Percentiles rank a stretch among this genome's conserved stretches.
Conservation (phyloP, 768 basidiomycete genomes). For the Leccinum pellstonianum region DNA sequence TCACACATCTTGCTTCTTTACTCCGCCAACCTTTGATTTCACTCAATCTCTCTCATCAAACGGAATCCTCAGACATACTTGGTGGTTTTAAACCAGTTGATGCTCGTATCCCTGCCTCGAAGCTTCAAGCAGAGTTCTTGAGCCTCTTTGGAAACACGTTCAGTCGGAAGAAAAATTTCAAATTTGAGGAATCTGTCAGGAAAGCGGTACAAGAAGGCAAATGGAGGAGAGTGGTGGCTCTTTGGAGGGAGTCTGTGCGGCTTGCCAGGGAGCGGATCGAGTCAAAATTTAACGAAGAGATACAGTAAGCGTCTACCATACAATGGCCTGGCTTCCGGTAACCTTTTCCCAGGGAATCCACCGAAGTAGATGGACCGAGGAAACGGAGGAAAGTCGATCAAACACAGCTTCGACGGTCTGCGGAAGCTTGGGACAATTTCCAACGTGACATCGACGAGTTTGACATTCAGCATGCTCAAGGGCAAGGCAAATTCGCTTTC, state of each 20-base stretch:
- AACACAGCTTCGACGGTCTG: constrained; percentile 42
- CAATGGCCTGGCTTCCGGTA: background rate
- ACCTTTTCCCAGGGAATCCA: constrained; percentile 15
- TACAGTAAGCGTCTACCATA: constrained; percentile 19
- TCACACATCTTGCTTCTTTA: constrained; percentile 83
- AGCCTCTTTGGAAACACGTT: constrained; percentile 84
- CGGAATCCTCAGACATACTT: constrained; percentile 89
- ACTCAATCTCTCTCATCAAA: constrained; percentile 94
- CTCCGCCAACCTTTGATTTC: constrained; percentile 77
- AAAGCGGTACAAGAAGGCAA: constrained; percentile 79
- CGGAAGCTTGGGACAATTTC: constrained; percentile 65
- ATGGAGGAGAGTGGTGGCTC: constrained; percentile 79
- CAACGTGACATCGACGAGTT: constrained; percentile 72
- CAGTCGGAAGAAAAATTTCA: constrained; percentile 85
- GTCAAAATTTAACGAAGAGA: constrained; percentile 32
- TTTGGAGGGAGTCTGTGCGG: constrained; percentile 79
- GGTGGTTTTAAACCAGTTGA: constrained; percentile 98
- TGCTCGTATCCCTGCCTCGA: constrained; percentile 70
- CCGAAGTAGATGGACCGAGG: constrained; percentile 49
- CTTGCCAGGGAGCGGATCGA: constrained; percentile 66
- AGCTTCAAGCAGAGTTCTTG: constrained; percentile 70
- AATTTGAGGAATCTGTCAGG: constrained; percentile 77
- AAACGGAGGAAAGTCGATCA: constrained; percentile 69
- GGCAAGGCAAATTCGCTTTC: constrained; percentile 88
- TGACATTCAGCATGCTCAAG: constrained; percentile 84